A percentile compares a stretch with the other conserved stretches of the same genome.
phyloP scores from a whole-genome alignment of 805 yeast species.

The Candida silvicultrix region DNA sequence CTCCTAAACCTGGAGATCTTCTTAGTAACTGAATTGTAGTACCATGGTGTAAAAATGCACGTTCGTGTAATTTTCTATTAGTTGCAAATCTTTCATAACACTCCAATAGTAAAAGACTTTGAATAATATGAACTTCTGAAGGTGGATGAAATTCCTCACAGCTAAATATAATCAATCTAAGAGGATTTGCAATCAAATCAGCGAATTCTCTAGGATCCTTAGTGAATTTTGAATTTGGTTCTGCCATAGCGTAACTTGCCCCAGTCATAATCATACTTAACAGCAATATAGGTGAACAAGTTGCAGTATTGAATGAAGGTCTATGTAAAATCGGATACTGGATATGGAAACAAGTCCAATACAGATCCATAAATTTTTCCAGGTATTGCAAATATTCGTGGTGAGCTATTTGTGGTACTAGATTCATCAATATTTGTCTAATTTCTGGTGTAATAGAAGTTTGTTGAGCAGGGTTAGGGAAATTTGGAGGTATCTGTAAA shows the following conservation, averaged over 20 bases:
- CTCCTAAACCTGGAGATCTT: conserved; percentile 71
- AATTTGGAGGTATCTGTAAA: conserved; percentile 23
- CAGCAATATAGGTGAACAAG: conserved; percentile 45
- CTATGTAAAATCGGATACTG: conserved; percentile 44
- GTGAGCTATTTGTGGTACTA: conserved; percentile 16
- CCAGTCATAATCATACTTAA: conserved; percentile 42
- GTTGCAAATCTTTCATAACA: conserved; percentile 73
- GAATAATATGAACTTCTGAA: conserved; percentile 69
- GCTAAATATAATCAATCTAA: conserved; percentile 66
- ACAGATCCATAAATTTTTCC: conserved; percentile 20
- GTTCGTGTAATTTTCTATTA: conserved; percentile 64
- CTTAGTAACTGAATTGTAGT: conserved; percentile 74
- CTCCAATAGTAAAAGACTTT: conserved; percentile 67
- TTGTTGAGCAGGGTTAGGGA: conserved; percentile 23
- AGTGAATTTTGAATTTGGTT: conserved; percentile 10
- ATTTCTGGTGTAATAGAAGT: conserved; percentile 20
- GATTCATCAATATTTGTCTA: conserved; percentile 7
- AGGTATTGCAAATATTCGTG: conserved; percentile 17
- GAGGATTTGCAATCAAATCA: conserved; percentile 36
- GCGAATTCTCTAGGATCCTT: conserved; percentile 20
- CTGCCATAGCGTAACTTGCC: conserved; percentile 17
- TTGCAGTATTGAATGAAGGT: conserved; percentile 46
- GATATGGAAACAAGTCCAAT: conserved; percentile 25
- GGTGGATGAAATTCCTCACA: conserved; percentile 74
- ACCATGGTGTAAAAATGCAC: conserved; percentile 84